Percentiles rank a stretch among this genome's conserved stretches.
phyloP scores from a whole-genome alignment of 495 filamentous ascomycete genomes.

The Daldinia childiae region DNA sequence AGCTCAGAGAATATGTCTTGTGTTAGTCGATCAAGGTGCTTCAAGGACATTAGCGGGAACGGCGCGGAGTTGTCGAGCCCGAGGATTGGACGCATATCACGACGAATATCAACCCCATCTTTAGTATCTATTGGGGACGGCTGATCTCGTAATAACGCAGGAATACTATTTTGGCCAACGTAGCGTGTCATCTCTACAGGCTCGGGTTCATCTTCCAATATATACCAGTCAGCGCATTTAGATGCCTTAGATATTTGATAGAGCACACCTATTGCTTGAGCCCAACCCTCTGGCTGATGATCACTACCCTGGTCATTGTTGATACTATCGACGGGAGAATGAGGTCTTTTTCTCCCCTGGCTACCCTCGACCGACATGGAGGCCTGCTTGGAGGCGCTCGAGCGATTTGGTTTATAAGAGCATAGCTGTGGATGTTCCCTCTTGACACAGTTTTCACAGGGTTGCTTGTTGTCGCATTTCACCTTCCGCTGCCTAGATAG shows the following conservation, averaged over 20 bases:
- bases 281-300: slow-evolving; percentile 52
- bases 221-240: slow-evolving; percentile 41
- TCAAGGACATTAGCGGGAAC: slow-evolving; percentile 82
- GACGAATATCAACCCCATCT: slow-evolving; percentile 60
- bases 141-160: slow-evolving; percentile 72
- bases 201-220: slow-evolving; percentile 66
- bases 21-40: slow-evolving; percentile 74
- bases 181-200: slow-evolving; percentile 70
- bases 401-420: slow-evolving; percentile 75
- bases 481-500: slow-evolving; percentile 70
- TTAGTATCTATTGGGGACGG: slow-evolving; percentile 57
- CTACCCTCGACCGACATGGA: slow-evolving; percentile 47
- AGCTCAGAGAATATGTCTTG: slow-evolving; percentile 75
- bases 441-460: slow-evolving; percentile 78
- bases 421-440: slow-evolving; percentile 76
- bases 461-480: slow-evolving; percentile 77
- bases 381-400: slow-evolving; percentile 59
- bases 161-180: slow-evolving; percentile 72
- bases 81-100: slow-evolving; percentile 79
- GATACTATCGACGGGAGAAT: slow-evolving; percentile 55
- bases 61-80: slow-evolving; percentile 86
- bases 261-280: slow-evolving; percentile 51
- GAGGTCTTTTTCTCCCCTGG: slow-evolving; percentile 56
- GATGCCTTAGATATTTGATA: slow-evolving; percentile 21
- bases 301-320: slow-evolving; percentile 52